Conservation (phyloP, 306 rosid genomes). For the Ammopiptanthus mongolicus region DNA sequence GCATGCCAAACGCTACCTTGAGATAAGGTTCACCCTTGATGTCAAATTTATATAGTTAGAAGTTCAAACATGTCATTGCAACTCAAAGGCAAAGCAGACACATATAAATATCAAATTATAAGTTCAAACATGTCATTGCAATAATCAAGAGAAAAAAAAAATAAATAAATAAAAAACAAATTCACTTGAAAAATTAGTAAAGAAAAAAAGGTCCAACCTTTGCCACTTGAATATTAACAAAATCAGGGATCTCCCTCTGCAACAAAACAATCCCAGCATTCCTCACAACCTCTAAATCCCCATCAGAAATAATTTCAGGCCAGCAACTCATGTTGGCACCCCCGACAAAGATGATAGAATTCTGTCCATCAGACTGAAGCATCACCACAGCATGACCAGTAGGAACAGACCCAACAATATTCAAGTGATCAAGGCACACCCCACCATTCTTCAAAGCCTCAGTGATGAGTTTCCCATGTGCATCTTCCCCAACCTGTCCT, state of each 20-base stretch:
- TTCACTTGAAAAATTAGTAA: not conserved
- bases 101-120: not conserved
- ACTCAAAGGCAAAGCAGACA: not conserved
- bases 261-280: conserved; percentile 81
- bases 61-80: not conserved
- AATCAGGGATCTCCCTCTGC: conserved; percentile 93
- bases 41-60: not conserved
- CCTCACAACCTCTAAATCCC: conserved; percentile 51
- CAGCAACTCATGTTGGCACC: conserved; percentile 77
- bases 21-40: no score
- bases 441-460: conserved; percentile 56
- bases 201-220: conserved; percentile 46
- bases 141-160: not conserved
- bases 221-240: conserved; percentile 75
- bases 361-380: conserved; percentile 80
- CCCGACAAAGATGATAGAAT: conserved; percentile 80
- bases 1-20: no score
- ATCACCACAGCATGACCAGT: conserved; percentile 88
- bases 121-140: not conserved
- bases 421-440: conserved; percentile 46
- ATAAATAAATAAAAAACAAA: not conserved
- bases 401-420: conserved; percentile 36
- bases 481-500: conserved; percentile 81
- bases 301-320: conserved; percentile 44
- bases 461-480: conserved; percentile 54